phyloP scores from a whole-genome alignment of 2,329 filamentous ascomycete species.

The Calonectria leucothoes region DNA sequence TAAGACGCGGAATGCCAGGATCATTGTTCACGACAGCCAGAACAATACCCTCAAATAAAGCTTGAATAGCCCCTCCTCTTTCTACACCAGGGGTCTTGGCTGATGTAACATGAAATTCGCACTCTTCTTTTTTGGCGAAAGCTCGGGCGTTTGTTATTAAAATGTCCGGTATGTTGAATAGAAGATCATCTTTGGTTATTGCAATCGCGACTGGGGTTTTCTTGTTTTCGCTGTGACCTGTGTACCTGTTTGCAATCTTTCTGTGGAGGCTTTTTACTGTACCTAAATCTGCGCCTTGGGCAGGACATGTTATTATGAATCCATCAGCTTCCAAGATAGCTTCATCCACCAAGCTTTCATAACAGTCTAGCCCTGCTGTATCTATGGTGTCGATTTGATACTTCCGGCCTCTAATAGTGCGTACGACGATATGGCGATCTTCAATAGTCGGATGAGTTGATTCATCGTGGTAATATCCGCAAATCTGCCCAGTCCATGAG shows the following conservation, averaged over 20 bases:
- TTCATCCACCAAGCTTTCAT: not conserved
- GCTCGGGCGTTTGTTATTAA: not conserved
- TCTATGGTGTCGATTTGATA: not conserved
- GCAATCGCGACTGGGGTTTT: not conserved
- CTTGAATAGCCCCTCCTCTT: not conserved
- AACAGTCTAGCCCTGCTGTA: not conserved
- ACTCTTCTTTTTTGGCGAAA: not conserved
- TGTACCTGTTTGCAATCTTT: not conserved
- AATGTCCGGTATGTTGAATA: not conserved
- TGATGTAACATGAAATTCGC: not conserved
- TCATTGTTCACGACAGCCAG: not conserved
- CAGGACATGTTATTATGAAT: not conserved
- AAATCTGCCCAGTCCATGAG: not conserved
- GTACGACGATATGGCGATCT: not conserved
- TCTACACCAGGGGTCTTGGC: not conserved
- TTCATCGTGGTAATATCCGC: not conserved
- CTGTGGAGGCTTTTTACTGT: not conserved
- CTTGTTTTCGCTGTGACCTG: not conserved
- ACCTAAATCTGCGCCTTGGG: not conserved
- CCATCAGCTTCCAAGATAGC: not conserved
- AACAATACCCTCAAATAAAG: not conserved
- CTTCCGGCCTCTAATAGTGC: not conserved
- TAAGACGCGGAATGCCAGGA: not conserved
- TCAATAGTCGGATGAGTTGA: not conserved
- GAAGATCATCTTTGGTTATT: not conserved